phyloP scores from a whole-genome alignment of 106 monocot species.

The Ottelia alismoides region DNA sequence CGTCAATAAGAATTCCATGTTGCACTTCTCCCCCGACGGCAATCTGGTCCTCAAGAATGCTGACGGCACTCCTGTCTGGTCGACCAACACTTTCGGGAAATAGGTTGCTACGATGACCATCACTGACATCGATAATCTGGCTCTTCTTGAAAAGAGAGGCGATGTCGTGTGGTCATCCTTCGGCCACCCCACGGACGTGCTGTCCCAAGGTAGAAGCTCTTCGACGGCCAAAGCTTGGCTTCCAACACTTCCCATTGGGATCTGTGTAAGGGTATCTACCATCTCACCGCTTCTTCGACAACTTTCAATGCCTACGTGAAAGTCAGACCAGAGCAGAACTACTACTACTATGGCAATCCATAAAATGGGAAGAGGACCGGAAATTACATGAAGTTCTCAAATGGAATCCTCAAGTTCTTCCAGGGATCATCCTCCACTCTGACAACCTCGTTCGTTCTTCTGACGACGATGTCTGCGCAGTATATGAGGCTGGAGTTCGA shows the following conservation, averaged over 20 bases:
- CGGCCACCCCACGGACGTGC: slow-evolving; percentile 37
- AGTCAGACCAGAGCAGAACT: neutral
- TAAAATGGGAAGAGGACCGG: neutral
- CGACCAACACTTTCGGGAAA: slow-evolving; percentile 27
- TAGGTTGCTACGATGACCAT: slow-evolving; percentile 28
- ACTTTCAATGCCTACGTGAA: neutral
- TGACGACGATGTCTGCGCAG: slow-evolving; percentile 11
- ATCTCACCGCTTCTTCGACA: neutral
- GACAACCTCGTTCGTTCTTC: neutral
- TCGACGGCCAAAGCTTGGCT: neutral
- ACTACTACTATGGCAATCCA: neutral
- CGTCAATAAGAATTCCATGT: slow-evolving; percentile 29
- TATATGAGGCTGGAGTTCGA: slow-evolving; percentile 39
- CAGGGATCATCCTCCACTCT: neutral
- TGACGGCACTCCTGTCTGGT: slow-evolving; percentile 33
- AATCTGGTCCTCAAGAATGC: slow-evolving; percentile 38
- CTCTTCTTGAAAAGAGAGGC: slow-evolving; percentile 13
- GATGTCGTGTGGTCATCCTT: slow-evolving; percentile 37
- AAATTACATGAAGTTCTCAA: neutral
- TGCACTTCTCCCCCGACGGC: slow-evolving; percentile 28
- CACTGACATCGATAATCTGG: slow-evolving; percentile 29
- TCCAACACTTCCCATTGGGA: slow-evolving; percentile 1
- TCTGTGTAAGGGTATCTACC: neutral
- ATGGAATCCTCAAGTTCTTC: neutral
- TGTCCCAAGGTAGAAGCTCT: slow-evolving; percentile 23